Evolutionary conservation across 179 eudicot species (phyloP).

Genomic region (Corrigiola litoralis): DNA sequence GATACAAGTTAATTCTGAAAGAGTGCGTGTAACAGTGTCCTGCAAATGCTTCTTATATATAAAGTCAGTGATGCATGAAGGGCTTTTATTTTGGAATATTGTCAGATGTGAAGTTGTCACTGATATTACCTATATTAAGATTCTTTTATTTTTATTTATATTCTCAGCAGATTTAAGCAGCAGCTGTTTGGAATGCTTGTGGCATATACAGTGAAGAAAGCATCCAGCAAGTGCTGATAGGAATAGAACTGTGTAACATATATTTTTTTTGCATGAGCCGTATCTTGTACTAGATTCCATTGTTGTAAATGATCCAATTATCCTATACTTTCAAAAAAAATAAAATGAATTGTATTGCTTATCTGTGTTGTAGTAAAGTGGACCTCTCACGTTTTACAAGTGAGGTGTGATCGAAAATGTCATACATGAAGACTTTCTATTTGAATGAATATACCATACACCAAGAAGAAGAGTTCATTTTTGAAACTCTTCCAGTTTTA

Average conservation of each 20-base stretch:
- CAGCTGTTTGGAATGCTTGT: constrained; percentile 9
- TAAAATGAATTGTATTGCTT: constrained; percentile 4
- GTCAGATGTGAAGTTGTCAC: not conserved
- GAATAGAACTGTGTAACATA: constrained; percentile 20
- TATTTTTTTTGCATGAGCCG: not conserved
- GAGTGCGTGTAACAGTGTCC: not conserved
- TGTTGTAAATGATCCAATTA: constrained; percentile 5
- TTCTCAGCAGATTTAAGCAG: constrained; percentile 10
- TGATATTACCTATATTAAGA: too few species aligned
- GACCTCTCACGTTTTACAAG: not conserved
- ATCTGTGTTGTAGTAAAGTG: not conserved
- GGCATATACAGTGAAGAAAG: too few species aligned
- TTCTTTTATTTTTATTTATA: not conserved
- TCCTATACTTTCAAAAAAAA: not conserved
- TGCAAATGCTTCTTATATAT: not conserved
- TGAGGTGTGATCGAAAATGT: too few species aligned
- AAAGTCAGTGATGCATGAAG: not conserved
- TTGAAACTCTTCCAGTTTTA: not conserved
- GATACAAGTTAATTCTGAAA: not conserved
- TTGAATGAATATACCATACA: too few species aligned
- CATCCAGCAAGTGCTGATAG: constrained; percentile 16
- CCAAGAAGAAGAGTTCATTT: too few species aligned
- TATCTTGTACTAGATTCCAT: constrained; percentile 10
- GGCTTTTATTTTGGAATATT: not conserved
- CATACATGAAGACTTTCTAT: too few species aligned